Conservation (phyloP, 225 moss, liverwort and hornwort species). For the Lunularia cruciata region DNA sequence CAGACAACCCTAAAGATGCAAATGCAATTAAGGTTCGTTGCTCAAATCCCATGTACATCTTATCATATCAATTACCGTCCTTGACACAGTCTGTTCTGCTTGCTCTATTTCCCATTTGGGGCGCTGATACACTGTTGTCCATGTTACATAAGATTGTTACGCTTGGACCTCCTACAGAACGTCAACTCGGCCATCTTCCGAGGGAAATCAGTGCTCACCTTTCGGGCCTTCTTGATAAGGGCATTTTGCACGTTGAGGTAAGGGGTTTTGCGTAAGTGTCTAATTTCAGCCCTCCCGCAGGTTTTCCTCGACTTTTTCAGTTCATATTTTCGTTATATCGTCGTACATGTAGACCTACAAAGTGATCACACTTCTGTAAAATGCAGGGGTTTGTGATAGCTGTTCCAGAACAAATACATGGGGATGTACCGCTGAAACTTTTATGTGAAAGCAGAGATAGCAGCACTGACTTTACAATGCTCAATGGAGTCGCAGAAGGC, state of each 20-base stretch:
- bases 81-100: background rate
- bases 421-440: constrained; percentile 66
- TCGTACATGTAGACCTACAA: background rate
- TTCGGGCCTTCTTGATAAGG: constrained; percentile 64
- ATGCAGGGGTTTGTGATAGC: constrained; percentile 64
- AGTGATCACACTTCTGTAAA: background rate
- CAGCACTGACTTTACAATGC: constrained; percentile 36
- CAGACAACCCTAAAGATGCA: constrained; percentile 70
- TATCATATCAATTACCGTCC: background rate
- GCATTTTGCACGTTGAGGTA: constrained; percentile 59
- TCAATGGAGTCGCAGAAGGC: constrained; percentile 36
- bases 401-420: constrained; percentile 58
- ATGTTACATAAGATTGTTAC: constrained; percentile 53
- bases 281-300: too few species aligned
- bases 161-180: constrained; percentile 34
- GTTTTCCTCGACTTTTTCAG: too few species aligned
- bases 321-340: background rate
- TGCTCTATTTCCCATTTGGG: background rate
- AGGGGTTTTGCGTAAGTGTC: background rate
- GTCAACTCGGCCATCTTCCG: constrained; percentile 69
- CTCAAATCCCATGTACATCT: background rate
- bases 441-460: constrained; percentile 45
- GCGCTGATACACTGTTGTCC: background rate
- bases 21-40: constrained; percentile 86
- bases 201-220: constrained; percentile 74